phyloP scores from a whole-genome alignment of 495 filamentous ascomycete species.

The Bathelium albidoporum region DNA sequence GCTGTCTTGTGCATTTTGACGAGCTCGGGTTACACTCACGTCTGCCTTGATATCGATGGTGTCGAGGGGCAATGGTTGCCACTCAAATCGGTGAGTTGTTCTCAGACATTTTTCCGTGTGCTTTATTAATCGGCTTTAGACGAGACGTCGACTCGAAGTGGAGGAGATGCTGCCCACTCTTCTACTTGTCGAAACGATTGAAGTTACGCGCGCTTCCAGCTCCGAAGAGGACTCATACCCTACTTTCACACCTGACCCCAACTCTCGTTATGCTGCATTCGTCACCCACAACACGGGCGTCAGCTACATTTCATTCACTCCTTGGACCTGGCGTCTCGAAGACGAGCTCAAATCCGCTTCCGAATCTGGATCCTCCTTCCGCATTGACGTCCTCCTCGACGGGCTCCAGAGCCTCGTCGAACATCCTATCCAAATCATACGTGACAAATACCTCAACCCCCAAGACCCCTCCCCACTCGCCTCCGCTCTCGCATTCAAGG shows the following conservation, averaged over 20 bases:
- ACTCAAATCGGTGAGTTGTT: background rate
- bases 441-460: conserved; percentile 19
- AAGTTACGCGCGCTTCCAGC: background rate
- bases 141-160: background rate
- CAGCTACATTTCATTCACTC: conserved; percentile 55
- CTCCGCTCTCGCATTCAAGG: conserved; percentile 53
- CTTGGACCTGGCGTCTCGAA: conserved; percentile 70
- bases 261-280: conserved; percentile 67
- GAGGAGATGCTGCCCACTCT: background rate
- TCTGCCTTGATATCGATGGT: conserved; percentile 71
- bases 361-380: conserved; percentile 57
- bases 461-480: conserved; percentile 29
- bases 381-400: conserved; percentile 58
- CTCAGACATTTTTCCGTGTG: background rate
- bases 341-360: conserved; percentile 58
- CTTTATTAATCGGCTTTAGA: background rate
- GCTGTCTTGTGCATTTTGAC: conserved; percentile 67
- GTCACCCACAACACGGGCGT: conserved; percentile 64
- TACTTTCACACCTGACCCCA: conserved; percentile 60
- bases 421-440: conserved; percentile 43
- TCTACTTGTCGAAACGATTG: background rate
- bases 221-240: conserved; percentile 36
- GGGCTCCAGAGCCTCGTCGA: conserved; percentile 52
- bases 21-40: conserved; percentile 58
- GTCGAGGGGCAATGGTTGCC: conserved; percentile 82